Conservation (phyloP, 1,284 basidiomycete species). For the Leccinum huronense region DNA sequence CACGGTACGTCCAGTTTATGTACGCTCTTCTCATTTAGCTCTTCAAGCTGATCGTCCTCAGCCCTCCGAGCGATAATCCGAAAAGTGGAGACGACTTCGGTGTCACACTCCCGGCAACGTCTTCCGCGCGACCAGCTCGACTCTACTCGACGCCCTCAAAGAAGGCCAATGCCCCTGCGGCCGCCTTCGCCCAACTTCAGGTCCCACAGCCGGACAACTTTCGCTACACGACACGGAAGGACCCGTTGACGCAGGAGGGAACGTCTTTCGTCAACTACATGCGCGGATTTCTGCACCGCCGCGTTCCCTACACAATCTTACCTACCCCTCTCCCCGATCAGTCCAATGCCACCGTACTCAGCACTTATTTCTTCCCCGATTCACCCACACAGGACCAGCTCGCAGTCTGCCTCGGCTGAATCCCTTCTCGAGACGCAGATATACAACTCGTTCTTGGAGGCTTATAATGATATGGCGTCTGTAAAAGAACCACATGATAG, state of each 20-base stretch:
- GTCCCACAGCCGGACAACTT: constrained; percentile 38
- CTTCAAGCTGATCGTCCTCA: too few relatives aligned
- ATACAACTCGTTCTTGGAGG: constrained; percentile 58
- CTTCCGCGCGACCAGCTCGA: constrained; percentile 63
- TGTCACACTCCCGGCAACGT: constrained; percentile 61
- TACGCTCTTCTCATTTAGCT: too few relatives aligned
- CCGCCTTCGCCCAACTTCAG: constrained; percentile 43
- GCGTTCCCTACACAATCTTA: constrained; percentile 53
- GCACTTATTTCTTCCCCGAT: constrained; percentile 63
- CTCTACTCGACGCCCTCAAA: constrained; percentile 62
- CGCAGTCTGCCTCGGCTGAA: constrained; percentile 45
- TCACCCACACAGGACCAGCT: constrained; percentile 65
- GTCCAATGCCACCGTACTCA: constrained; percentile 34
- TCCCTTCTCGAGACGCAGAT: constrained; percentile 42
- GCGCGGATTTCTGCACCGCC: constrained; percentile 50
- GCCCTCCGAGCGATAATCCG: constrained; percentile 13
- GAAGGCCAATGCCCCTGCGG: constrained; percentile 50
- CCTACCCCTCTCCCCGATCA: constrained; percentile 61
- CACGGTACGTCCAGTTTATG: too few relatives aligned
- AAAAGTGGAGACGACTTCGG: constrained; percentile 57
- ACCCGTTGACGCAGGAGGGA: constrained; percentile 22
- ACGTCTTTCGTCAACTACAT: constrained; percentile 34
- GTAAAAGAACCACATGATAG: constrained; percentile 43
- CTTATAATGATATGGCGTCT: constrained; percentile 60
- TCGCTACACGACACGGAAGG: constrained; percentile 36